Percentiles rank a stretch among this genome's conserved stretches.
phyloP scores from a whole-genome alignment of 2,329 filamentous ascomycete genomes.

The Xylariaceae sp. region DNA sequence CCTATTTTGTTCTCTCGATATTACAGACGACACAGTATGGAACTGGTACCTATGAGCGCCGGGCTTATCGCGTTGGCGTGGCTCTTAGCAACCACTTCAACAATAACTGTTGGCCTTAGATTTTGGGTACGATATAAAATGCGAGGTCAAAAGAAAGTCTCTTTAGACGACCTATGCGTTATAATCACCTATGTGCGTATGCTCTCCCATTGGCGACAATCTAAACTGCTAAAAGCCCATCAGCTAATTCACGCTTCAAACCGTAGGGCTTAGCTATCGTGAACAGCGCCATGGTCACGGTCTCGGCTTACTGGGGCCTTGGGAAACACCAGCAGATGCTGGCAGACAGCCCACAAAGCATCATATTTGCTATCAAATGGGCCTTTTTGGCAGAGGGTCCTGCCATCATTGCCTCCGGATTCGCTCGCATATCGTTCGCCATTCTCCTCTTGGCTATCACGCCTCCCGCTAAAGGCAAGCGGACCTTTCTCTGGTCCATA shows the following conservation, averaged over 20 bases:
- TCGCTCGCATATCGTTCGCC: slow-evolving; percentile 28
- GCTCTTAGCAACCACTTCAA: not conserved
- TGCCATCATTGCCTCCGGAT: slow-evolving; percentile 23
- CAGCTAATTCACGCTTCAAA: not conserved
- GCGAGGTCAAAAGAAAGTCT: too few relatives aligned
- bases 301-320: slow-evolving; percentile 24
- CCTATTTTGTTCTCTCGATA: too few relatives aligned
- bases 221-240: not conserved
- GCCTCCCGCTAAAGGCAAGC: slow-evolving; percentile 11
- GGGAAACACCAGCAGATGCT: slow-evolving; percentile 17
- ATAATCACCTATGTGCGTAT: too few relatives aligned
- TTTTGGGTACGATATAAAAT: not conserved
- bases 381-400: slow-evolving; percentile 28
- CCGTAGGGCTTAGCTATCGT: slow-evolving; percentile 16
- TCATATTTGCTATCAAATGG: slow-evolving; percentile 27
- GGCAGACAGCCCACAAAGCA: not conserved
- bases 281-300: slow-evolving; percentile 21
- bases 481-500: slow-evolving; percentile 25
- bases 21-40: too few relatives aligned
- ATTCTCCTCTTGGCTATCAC: slow-evolving; percentile 23
- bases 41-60: too few relatives aligned
- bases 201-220: too few relatives aligned
- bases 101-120: slow-evolving; percentile 1
- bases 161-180: too few relatives aligned
- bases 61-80: slow-evolving; percentile 8